phyloP scores from a whole-genome alignment of 2,329 filamentous ascomycete genomes.

The Colletotrichum noveboracense region DNA sequence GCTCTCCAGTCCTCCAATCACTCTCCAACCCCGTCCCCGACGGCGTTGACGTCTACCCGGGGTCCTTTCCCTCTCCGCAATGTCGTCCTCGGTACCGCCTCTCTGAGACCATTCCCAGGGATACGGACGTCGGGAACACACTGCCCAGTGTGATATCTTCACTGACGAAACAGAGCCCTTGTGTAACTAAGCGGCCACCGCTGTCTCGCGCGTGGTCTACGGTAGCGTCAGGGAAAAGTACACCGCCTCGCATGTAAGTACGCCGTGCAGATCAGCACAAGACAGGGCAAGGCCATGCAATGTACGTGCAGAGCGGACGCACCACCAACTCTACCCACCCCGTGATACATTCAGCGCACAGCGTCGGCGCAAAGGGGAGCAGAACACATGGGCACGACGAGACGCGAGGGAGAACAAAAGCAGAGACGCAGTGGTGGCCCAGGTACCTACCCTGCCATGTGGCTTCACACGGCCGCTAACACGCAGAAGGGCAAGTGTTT shows the following conservation, averaged over 20 bases:
- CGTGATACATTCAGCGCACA: neutral
- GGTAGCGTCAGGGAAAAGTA: neutral
- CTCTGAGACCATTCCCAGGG: neutral
- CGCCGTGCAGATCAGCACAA: neutral
- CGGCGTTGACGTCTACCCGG: neutral
- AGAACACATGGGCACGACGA: neutral
- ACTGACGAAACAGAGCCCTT: neutral
- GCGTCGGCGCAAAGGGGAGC: neutral
- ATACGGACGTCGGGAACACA: neutral
- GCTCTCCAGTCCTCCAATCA: neutral
- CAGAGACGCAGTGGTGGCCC: neutral
- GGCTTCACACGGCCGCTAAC: slow-evolving; percentile 7
- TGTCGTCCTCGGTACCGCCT: neutral
- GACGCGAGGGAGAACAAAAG: neutral
- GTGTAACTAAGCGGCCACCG: neutral
- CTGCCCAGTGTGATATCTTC: neutral
- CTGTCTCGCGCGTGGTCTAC: neutral
- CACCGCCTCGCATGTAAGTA: neutral
- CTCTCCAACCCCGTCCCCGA: neutral
- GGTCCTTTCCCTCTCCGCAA: neutral
- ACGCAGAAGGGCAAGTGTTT: slow-evolving; percentile 17
- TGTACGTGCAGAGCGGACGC: neutral
- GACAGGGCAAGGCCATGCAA: neutral
- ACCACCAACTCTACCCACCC: neutral
- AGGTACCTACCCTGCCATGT: slow-evolving; percentile 3